Base-by-base conservation (phyloP, 345 rosid genomes). In the Sonneratia caseolaris region DNA sequence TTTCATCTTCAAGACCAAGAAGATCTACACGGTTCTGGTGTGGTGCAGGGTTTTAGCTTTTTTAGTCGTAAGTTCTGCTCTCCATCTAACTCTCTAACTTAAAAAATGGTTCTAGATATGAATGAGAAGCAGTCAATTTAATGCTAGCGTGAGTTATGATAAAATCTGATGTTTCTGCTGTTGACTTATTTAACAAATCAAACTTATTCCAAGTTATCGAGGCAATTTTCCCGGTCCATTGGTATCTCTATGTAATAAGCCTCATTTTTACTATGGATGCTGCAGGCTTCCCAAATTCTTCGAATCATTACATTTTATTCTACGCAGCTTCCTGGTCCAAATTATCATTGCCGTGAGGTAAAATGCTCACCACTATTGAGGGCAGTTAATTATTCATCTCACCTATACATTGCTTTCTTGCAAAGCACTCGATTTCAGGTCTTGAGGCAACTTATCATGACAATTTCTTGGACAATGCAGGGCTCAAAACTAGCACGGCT, bases 11-110 rank as follows among this genome's bases (percentile, higher is more conserved):
- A 91, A 96, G 87, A 88, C 87, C 88, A 96, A 89, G 85, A 92
- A 85, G 86, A 84, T 96, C 87, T 96, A 92, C 84, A 96, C 98
- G 8, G 98, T 96, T 73, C 82, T 96, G 38, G 69, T 92, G 49
- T 96, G 99, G 99, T 96, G 98, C 89, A 88, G 99, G 83, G 93
- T 96, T 84, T 82, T 92, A 59, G 93, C 97, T 47, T 92, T 88
- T 83, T 81, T 96, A 84, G 97, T 88, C 75, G 99, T 96, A 85
- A 92, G 98, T 88, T 49, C 74, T 57, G 48, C 69, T 4, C 69
- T 4, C 45, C 22, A 43, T 35, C 32, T 1, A 7, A 32, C 59
- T 56, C 64, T 37, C 40, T 45, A 22, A 47, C 16, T 5, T 3
- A 1, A 56, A n/a, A 56, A 27, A 61, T 27, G 66, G 10, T 32